Evolutionary conservation across 2,329 filamentous ascomycete genomes (phyloP), one percentile per base, ranked within the genome.

Genomic region (Aureobasidium sp.): DNA sequence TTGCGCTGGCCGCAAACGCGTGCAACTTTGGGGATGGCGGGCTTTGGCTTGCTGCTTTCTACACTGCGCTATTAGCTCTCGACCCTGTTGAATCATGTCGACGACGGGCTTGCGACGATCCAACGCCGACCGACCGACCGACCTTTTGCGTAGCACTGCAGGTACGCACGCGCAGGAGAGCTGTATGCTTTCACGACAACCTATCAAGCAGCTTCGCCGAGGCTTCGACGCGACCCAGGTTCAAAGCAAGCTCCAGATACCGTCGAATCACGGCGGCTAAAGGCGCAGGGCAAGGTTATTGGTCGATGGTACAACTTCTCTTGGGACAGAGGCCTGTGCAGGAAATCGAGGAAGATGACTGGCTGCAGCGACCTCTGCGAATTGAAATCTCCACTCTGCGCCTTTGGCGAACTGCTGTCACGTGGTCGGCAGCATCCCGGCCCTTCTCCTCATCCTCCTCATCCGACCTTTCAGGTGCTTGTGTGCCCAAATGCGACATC

Each of bases 161-260:
- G 48, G 48, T 51, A 51, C 48, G 48, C 48, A 51, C 48, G 48
- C 35, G 48, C 48, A 41, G 27, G 34, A 25, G 34, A 37, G 48
- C 19, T 27, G 48, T 34, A 38, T 49, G 45, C 34, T 39, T 50
- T 50, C 14, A 41, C 21, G 48, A 34, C 37, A 41, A 41, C 48
- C 45, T 49, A 49, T 49, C 45, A 49, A 39, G 34, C 45, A n/a
- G 34, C 34, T 49, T 39, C 45, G 45, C 34, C 45, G 45, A 49
- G 35, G 45, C 45, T 49, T 49, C 45, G 32, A 49, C 45, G 30
- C 41, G 41, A 45, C 34, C 29, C 24, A 32, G 34, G 19, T 30
- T 17, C 12, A 12, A 24, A 24, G 48, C 48, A 48, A 48, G 44
- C 44, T 48, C 32, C 44, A 48, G 44, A 35, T 37, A 32, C 25